Base-by-base conservation (phyloP, 805 yeast species). In the Pichia membranifaciens region DNA sequence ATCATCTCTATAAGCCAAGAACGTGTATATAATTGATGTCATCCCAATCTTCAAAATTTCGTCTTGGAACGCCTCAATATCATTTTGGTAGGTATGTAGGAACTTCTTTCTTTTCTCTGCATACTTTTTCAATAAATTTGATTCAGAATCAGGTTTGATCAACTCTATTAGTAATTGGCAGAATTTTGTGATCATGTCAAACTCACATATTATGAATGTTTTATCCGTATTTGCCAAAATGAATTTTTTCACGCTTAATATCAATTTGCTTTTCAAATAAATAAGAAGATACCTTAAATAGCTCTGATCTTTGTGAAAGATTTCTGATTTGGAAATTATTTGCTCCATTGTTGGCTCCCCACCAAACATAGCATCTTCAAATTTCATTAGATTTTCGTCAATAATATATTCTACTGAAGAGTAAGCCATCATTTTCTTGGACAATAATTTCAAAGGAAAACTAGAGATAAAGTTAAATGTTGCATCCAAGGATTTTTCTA, bases 101-200 rank as follows among this genome's bases (percentile, higher is more conserved):
- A 43, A 20, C 29, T 43, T 43, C 17, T 29, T 35, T 35, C 40
- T 43, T 42, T 35, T 42, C 3, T 42, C 45, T 2, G 16, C 4
- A 7, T 21, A 34, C 36, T 35, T 42, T 16, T 42, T 41, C n/a
- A 41, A 29, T 2, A 41, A 2, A 3, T 41, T 7, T 5, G 8
- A 3, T 20, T 41, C 25, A 41, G 20, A 17, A 9, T 29, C 23
- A 10, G 43, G 29, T 15, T 41, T 21, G 8, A 41, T 13, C 5
- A 41, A 31, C 33, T 41, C 36, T 13, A 41, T 16, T 8, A 16
- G 6, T 5, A 17, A 8, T 5, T 16, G 15, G 20, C 29, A 36
- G 3, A 34, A 23, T 18, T 23, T 29, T 3, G 41, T 16, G n/a
- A 43, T 23, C 7, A 28, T 6, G n/a, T 35, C 40, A 36, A 43